Conservation (phyloP, 1,284 basidiomycete species). For the Peniophora sp. region DNA sequence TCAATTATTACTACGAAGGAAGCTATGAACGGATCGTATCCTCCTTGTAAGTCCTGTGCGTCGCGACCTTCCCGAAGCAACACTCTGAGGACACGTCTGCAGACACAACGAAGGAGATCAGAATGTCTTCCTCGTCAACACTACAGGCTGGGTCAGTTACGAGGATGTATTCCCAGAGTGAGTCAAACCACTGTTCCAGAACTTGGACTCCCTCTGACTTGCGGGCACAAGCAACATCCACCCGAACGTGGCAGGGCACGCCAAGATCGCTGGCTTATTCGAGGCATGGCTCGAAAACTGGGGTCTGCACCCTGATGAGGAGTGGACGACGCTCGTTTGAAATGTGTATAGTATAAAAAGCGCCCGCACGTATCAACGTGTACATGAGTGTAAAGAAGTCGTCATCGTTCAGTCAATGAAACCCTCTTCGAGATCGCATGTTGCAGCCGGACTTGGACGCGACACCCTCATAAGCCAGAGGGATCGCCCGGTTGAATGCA, state of each 20-base stretch:
- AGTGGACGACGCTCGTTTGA: slow-evolving; percentile 18
- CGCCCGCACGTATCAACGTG: not conserved
- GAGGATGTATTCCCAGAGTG: slow-evolving; percentile 45
- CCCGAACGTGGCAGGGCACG: slow-evolving; percentile 39
- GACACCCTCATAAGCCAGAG: slow-evolving; percentile 8
- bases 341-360: not conserved
- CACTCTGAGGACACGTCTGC: too few species aligned
- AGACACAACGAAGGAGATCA: slow-evolving; percentile 34
- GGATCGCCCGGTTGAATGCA: slow-evolving; percentile 13
- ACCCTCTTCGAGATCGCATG: not conserved
- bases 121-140: slow-evolving; percentile 46
- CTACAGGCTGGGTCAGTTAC: slow-evolving; percentile 48
- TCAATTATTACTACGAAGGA: slow-evolving; percentile 41
- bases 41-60: slow-evolving; percentile 23
- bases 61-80: too few species aligned
- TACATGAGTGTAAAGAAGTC: not conserved
- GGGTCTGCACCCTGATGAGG: slow-evolving; percentile 27
- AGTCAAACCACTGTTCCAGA: slow-evolving; percentile 9
- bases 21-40: slow-evolving; percentile 38
- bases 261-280: slow-evolving; percentile 40
- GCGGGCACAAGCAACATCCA: slow-evolving; percentile 32
- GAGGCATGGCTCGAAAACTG: slow-evolving; percentile 34
- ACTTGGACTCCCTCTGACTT: not conserved
- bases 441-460: not conserved
- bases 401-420: too few species aligned